Base-by-base conservation (phyloP, 768 basidiomycete species). In the Rubroboletus pulcherrimus region DNA sequence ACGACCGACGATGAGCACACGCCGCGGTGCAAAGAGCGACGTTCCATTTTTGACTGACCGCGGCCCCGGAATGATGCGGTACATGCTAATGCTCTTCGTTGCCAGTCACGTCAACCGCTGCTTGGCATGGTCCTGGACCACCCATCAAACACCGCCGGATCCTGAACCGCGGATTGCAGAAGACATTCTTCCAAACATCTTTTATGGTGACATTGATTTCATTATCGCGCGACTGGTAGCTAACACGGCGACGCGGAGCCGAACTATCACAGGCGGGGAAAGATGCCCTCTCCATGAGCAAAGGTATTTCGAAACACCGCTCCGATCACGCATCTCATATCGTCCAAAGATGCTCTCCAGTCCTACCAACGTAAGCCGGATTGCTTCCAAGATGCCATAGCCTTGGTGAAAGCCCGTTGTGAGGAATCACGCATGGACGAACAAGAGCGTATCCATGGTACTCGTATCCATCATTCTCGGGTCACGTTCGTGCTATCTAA, bases 371-470 rank as follows among this genome's bases (percentile, higher is more conserved):
- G 71, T 17, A 78, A 75, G 64, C 78, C 82, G 1, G 86, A 88
- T 62, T 89, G 87, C 65, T 88, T 88, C 70, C 79, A 78, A 37
- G 74, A 71, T 34, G 81, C 79, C 29, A 77, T 82, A 24, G 68
- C 66, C 17, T 59, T 61, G n/a, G 77, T 88, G 34, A 78, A 75
- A 24, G 58, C 69, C 14, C 77, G 69, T 15, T 89, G 87, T 50
- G 72, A 75, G 19, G 79, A 84, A 24, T 74, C 83, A 2, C 82
- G 86, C 35, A 78, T 82, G 76, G 68, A 80, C 54, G 85, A 88
- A 65, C 75, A 77, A 17, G 80, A 81, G 54, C 76, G 86, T 51
- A 76, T 89, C n/a, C 74, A 76, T 65, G 84, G 87, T 86, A 66
- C 55, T 41, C 30, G 44, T 31, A 24, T 43, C 17, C 42, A 35